phyloP scores from a whole-genome alignment of 163 green algal genomes.

The Chlamydomonas reinhardtii region DNA sequence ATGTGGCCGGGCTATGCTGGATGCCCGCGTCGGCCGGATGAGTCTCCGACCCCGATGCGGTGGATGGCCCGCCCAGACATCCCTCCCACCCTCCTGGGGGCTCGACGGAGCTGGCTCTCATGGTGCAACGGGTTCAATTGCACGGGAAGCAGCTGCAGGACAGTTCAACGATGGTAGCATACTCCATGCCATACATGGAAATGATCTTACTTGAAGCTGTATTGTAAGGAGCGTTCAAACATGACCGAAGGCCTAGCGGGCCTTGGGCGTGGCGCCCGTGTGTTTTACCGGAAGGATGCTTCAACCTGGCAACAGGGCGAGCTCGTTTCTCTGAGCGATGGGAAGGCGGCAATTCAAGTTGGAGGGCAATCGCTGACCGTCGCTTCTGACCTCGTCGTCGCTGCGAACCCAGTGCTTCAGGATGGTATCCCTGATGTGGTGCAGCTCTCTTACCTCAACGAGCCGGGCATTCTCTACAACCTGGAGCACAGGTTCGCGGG shows the following conservation, averaged over 20 bases:
- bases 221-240: neutral
- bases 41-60: no score
- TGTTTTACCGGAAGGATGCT: conserved; percentile 38
- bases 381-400: conserved; percentile 1
- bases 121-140: no score
- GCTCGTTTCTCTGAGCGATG: neutral
- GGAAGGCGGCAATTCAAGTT: conserved; percentile 26
- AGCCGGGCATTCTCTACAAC: conserved; percentile 89
- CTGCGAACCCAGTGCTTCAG: conserved; percentile 55
- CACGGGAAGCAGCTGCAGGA: no score
- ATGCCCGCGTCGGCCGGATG: no score
- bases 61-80: no score
- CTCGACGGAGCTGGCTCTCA: no score
- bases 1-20: no score
- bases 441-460: conserved; percentile 89
- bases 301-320: conserved; percentile 26
- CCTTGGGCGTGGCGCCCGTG: neutral
- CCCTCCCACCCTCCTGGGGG: no score
- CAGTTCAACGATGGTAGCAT: no score
- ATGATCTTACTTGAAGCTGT: neutral
- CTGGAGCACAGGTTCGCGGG: conserved; percentile 70
- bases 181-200: no score
- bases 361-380: conserved; percentile 6
- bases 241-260: neutral
- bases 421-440: conserved; percentile 77